Percentiles rank a stretch among this genome's conserved stretches.
These are phyloP conservation scores for Jamesozyma gamospora DNA, from an alignment of 805 yeast species.

Conservation along the genomic window DNA sequence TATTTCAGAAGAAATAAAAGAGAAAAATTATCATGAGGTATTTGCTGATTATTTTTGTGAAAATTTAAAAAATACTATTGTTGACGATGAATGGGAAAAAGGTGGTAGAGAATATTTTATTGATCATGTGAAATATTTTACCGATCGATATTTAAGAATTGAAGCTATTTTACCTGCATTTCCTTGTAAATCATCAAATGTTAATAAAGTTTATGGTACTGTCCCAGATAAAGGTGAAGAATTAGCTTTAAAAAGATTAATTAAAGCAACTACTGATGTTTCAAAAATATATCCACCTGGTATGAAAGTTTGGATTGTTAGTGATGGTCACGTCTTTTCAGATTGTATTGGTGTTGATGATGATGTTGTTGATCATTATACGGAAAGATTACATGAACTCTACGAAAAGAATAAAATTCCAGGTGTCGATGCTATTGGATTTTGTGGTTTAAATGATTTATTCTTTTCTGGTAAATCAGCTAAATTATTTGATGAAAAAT, in stretches of 20 bases:
- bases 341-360: constrained; percentile 58
- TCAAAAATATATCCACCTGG: constrained; percentile 44
- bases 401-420: constrained; percentile 31
- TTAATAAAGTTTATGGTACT: constrained; percentile 39
- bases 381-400: constrained; percentile 35
- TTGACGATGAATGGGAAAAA: constrained; percentile 40
- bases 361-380: constrained; percentile 40
- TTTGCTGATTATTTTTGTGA: constrained; percentile 38
- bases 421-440: constrained; percentile 29
- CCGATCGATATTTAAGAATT: constrained; percentile 37
- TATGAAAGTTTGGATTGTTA: constrained; percentile 44
- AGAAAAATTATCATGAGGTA: constrained; percentile 17
- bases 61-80: constrained; percentile 38
- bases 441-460: constrained; percentile 34
- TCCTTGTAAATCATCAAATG: constrained; percentile 55
- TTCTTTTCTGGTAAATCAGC: constrained; percentile 28
- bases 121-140: constrained; percentile 37
- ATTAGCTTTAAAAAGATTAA: constrained; percentile 32
- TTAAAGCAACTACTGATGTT: constrained; percentile 26
- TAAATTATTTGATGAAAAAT: constrained; percentile 19
- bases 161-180: constrained; percentile 56
- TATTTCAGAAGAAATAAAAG: constrained; percentile 1
- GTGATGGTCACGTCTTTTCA: constrained; percentile 58
- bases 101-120: constrained; percentile 38
- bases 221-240: constrained; percentile 49